phyloP scores from a whole-genome alignment of 2,329 filamentous ascomycete genomes.

The Dothiorella sarmentorum region DNA sequence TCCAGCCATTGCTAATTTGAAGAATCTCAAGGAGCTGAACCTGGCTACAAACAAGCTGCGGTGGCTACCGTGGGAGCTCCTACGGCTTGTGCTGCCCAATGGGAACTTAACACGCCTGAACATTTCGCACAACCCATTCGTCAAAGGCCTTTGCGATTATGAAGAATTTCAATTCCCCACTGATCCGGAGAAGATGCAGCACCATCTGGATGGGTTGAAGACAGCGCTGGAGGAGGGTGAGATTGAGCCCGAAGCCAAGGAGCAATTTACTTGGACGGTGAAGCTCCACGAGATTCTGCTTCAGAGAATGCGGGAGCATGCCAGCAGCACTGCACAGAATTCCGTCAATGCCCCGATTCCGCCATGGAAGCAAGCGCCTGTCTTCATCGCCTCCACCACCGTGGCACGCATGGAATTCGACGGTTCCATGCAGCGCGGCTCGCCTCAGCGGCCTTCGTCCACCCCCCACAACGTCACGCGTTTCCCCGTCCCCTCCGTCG shows the following conservation, averaged over 20 bases:
- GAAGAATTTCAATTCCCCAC: constrained; percentile 29
- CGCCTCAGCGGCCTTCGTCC: constrained; percentile 1
- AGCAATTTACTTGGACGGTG: constrained; percentile 8
- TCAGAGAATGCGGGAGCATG: background rate
- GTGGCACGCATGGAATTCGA: constrained; percentile 28
- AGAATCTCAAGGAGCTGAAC: constrained; percentile 61
- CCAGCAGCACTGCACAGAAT: background rate
- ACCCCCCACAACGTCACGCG: background rate
- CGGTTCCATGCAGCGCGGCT: constrained; percentile 22
- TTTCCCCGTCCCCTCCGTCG: constrained; percentile 9
- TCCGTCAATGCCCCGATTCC: background rate
- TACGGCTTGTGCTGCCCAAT: constrained; percentile 50
- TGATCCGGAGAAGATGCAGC: constrained; percentile 30
- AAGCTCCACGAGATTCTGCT: background rate
- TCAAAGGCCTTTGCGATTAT: constrained; percentile 36
- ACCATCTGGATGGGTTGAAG: background rate
- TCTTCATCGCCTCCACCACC: constrained; percentile 18
- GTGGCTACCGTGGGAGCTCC: constrained; percentile 60
- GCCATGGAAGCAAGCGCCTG: constrained; percentile 21
- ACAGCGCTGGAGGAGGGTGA: background rate
- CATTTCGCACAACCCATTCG: constrained; percentile 62
- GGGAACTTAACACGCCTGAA: constrained; percentile 51
- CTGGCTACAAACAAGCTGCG: constrained; percentile 61
- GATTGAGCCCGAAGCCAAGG: background rate
- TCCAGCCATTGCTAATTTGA: constrained; percentile 55